phyloP scores from a whole-genome alignment of 140 eudicot genomes.

The Ambrosia hybrid region DNA sequence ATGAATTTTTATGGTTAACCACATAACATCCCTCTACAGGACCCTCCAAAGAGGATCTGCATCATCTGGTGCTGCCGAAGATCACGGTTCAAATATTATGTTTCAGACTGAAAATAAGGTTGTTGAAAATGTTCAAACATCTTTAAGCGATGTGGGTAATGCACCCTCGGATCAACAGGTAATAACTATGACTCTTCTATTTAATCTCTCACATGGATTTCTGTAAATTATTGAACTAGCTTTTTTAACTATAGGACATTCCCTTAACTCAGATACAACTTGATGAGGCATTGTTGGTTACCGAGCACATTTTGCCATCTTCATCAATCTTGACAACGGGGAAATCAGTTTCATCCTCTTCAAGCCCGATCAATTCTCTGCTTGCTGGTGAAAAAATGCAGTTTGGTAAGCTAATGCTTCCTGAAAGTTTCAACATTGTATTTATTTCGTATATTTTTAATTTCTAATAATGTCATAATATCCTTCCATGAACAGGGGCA shows the following conservation, averaged over 20 bases:
- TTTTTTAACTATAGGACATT: conserved; percentile 58
- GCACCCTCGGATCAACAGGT: conserved; percentile 59
- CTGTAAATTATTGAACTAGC: conserved; percentile 9
- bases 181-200: background rate
- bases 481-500: conserved; percentile 60
- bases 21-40: conserved; percentile 39
- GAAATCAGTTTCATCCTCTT: conserved; percentile 55
- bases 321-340: conserved; percentile 59
- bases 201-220: background rate
- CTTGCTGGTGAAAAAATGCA: conserved; percentile 98
- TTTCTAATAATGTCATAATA: background rate
- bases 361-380: conserved; percentile 85
- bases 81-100: conserved; percentile 32
- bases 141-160: conserved; percentile 53
- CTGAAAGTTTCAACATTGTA: background rate
- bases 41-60: conserved; percentile 44
- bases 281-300: conserved; percentile 69
- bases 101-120: conserved; percentile 56
- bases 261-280: conserved; percentile 86
- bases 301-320: conserved; percentile 51
- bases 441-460: background rate
- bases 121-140: conserved; percentile 39
- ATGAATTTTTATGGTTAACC: background rate
- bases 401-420: conserved; percentile 62
- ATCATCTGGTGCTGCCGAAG: conserved; percentile 43